phyloP scores from a whole-genome alignment of 306 rosid species.

The Fragaria iinumae region DNA sequence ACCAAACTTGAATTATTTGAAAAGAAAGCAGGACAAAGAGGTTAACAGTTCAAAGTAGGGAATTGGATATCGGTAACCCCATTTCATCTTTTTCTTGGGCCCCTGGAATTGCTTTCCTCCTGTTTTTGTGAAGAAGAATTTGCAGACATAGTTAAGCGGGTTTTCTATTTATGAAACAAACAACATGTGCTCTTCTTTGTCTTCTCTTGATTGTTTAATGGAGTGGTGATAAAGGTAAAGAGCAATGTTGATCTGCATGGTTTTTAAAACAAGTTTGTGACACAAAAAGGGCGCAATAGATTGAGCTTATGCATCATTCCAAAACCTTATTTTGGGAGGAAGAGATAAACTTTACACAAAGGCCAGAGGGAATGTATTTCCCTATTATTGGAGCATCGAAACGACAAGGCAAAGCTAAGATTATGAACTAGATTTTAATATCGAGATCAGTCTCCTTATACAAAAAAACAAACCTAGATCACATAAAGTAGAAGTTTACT shows the following conservation, averaged over 20 bases:
- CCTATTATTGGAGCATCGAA: background rate
- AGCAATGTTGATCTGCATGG: slow-evolving; percentile 5
- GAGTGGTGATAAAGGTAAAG: slow-evolving; percentile 19
- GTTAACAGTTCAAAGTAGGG: slow-evolving; percentile 34
- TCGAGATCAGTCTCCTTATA: background rate
- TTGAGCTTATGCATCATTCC: background rate
- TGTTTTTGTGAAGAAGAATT: slow-evolving; percentile 31
- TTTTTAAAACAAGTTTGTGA: background rate
- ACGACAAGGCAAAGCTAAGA: background rate
- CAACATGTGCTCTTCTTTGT: background rate
- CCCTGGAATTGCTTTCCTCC: slow-evolving; percentile 21
- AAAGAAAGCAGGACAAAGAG: slow-evolving; percentile 26
- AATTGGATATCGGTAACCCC: slow-evolving; percentile 14
- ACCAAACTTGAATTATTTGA: slow-evolving; percentile 38
- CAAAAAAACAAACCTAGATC: background rate
- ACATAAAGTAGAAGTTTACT: background rate
- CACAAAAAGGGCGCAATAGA: background rate
- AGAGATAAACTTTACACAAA: background rate
- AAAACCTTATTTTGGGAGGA: slow-evolving; percentile 17
- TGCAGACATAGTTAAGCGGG: slow-evolving; percentile 23
- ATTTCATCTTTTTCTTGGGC: slow-evolving; percentile 32
- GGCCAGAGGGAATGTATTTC: background rate
- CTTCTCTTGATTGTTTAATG: slow-evolving; percentile 10
- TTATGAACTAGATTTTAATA: background rate
- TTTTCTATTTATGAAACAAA: slow-evolving; percentile 22